These are phyloP conservation scores for Boletus fagicola DNA, from an alignment of 768 basidiomycete genomes.

Conservation along the genomic window DNA sequence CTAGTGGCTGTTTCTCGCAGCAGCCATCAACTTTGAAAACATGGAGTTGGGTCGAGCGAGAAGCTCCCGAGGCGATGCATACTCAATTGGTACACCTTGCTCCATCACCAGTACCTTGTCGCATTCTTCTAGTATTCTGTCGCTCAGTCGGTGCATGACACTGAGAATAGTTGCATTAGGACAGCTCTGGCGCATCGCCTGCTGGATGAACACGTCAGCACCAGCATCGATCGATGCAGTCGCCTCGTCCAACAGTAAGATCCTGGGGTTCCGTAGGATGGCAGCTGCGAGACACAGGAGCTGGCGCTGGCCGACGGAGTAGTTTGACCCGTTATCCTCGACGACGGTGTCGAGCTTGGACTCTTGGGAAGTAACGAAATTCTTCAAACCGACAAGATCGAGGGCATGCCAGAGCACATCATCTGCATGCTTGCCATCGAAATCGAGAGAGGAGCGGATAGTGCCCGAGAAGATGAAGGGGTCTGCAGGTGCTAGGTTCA, in stretches of 20 bases:
- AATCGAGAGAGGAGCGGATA: slow-evolving; percentile 31
- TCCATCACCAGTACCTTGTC: slow-evolving; percentile 41
- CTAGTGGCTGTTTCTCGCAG: slow-evolving; percentile 20
- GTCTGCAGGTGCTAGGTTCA: slow-evolving; percentile 13
- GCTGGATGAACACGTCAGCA: slow-evolving; percentile 68
- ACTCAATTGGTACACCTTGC: slow-evolving; percentile 30
- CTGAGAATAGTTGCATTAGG: slow-evolving; percentile 29
- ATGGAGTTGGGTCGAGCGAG: slow-evolving; percentile 25
- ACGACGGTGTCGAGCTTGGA: slow-evolving; percentile 75
- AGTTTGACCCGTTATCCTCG: slow-evolving; percentile 69
- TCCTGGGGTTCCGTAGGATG: slow-evolving; percentile 32
- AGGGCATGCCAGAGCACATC: slow-evolving; percentile 41
- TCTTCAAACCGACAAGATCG: slow-evolving; percentile 51
- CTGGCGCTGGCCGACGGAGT: slow-evolving; percentile 92
- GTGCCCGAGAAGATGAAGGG: slow-evolving; percentile 35
- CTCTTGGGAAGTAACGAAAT: slow-evolving; percentile 68
- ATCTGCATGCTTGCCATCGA: slow-evolving; percentile 23
- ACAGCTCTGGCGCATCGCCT: slow-evolving; percentile 32
- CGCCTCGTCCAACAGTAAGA: slow-evolving; percentile 33
- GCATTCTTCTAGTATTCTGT: slow-evolving; percentile 29
- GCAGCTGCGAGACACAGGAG: slow-evolving; percentile 56
- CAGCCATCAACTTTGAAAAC: slow-evolving; percentile 30
- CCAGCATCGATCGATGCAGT: slow-evolving; percentile 79
- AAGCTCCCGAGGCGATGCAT: slow-evolving; percentile 23
- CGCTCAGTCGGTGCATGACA: slow-evolving; percentile 33